Conservation (phyloP, 345 rosid species). For the Kernera saxatilis region DNA sequence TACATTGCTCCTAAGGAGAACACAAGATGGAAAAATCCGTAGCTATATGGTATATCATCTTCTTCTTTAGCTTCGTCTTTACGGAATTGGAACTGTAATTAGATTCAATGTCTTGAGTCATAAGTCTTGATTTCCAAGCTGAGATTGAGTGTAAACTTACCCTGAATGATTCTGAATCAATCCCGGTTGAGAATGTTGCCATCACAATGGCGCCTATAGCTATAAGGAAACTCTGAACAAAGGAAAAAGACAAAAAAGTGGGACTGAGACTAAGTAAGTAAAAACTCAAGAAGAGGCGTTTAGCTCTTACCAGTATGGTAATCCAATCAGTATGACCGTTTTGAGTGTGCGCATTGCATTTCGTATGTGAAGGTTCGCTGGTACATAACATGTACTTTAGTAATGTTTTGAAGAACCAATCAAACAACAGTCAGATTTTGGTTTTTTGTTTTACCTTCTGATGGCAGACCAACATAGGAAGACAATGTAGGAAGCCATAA, state of each 20-base stretch:
- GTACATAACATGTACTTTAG: conserved; percentile 12
- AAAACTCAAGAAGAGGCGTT: neutral
- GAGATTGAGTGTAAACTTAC: conserved; percentile 28
- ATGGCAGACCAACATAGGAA: conserved; percentile 95
- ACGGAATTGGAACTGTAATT: conserved; percentile 42
- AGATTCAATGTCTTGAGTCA: neutral
- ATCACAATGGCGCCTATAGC: conserved; percentile 78
- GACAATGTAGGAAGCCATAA: conserved; percentile 83
- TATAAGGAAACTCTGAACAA: conserved; percentile 64
- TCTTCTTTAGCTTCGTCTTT: conserved; percentile 49
- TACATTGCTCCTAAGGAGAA: conserved; percentile 91
- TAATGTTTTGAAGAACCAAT: neutral
- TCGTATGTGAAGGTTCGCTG: conserved; percentile 70
- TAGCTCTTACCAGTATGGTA: conserved; percentile 56
- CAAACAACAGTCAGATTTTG: neutral
- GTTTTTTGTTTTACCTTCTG: conserved; percentile 55
- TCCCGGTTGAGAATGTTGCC: conserved; percentile 92
- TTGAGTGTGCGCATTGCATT: conserved; percentile 45
- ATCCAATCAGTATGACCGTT: conserved; percentile 55
- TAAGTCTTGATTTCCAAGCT: neutral
- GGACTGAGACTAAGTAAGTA: neutral
- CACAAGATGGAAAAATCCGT: conserved; percentile 77
- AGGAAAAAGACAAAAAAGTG: neutral
- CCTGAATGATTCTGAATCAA: conserved; percentile 81
- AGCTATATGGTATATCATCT: conserved; percentile 70